Conservation (phyloP, 352 stramenopile species). For the Globisporangium ultimum region DNA sequence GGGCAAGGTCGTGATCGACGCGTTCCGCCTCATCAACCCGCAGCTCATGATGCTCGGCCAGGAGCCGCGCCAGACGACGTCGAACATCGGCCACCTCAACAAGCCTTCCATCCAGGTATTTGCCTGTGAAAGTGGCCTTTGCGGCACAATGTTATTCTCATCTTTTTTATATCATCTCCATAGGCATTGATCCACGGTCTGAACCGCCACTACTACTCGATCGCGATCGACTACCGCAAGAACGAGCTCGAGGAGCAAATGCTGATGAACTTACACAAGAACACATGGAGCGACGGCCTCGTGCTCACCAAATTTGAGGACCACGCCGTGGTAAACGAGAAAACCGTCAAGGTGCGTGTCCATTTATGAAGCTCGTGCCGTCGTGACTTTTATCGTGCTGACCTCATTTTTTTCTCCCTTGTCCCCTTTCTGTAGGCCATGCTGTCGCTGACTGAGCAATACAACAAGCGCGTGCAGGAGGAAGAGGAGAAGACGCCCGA, state of each 20-base stretch:
- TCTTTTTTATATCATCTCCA: conserved; percentile 3
- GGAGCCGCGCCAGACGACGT: conserved; percentile 97
- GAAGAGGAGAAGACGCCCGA: conserved; percentile 97
- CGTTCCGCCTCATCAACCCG: conserved; percentile 98
- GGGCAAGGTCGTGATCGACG: conserved; percentile 99
- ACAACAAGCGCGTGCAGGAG: conserved; percentile 95
- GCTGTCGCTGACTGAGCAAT: conserved; percentile 94
- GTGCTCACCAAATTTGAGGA: conserved; percentile 96
- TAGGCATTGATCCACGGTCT: conserved; percentile 97
- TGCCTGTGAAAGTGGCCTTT: too few species aligned
- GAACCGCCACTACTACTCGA: conserved; percentile 99
- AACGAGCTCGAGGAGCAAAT: conserved; percentile 99
- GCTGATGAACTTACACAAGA: conserved; percentile 99
- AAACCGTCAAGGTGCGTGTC: conserved; percentile 82
- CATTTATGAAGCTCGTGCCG: too few species aligned
- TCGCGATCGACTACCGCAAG: conserved; percentile 97
- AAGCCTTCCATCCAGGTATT: conserved; percentile 96
- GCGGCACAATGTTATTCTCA: too few species aligned
- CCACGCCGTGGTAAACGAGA: conserved; percentile 91
- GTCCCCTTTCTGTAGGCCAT: conserved; percentile 60
- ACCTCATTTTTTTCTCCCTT: not conserved
- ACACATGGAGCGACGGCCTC: conserved; percentile 95
- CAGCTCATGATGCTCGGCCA: conserved; percentile 99
- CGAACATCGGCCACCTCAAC: conserved; percentile 98
- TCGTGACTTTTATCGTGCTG: not conserved